Evolutionary conservation across 169 alveolate species (phyloP).

Genomic region (Plasmodium vivax): DNA sequence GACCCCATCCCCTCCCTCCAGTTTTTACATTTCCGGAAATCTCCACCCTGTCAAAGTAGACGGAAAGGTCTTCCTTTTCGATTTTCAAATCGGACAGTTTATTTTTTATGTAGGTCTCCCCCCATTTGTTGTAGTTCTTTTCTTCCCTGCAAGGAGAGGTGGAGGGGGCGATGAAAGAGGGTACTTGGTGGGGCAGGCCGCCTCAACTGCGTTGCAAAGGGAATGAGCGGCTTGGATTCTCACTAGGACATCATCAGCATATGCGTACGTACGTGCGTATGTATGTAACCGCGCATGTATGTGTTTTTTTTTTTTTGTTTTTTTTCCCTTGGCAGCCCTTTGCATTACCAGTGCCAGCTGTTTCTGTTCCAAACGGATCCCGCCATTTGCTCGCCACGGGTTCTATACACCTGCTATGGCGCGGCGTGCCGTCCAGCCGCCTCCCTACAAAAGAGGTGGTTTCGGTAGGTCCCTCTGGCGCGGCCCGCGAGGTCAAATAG

Average conservation of each 20-base stretch:
- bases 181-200: neutral
- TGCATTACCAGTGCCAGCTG: constrained; percentile 60
- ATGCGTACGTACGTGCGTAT: neutral
- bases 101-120: constrained; percentile 33
- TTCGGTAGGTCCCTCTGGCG: neutral
- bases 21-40: constrained; percentile 39
- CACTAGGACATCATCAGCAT: neutral
- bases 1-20: neutral
- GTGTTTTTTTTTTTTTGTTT: neutral
- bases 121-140: constrained; percentile 61
- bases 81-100: constrained; percentile 39
- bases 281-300: neutral
- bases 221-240: neutral
- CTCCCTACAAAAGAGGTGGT: neutral
- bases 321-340: neutral
- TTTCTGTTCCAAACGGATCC: constrained; percentile 67
- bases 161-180: neutral
- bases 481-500: neutral
- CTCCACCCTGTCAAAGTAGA: constrained; percentile 26
- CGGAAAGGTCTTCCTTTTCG: constrained; percentile 15
- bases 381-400: constrained; percentile 5
- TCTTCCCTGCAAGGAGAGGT: constrained; percentile 29
- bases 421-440: neutral
- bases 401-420: neutral
- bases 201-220: neutral